Evolutionary conservation across 352 stramenopile species (phyloP).

Genomic region (Globisporangium sylvaticum): DNA sequence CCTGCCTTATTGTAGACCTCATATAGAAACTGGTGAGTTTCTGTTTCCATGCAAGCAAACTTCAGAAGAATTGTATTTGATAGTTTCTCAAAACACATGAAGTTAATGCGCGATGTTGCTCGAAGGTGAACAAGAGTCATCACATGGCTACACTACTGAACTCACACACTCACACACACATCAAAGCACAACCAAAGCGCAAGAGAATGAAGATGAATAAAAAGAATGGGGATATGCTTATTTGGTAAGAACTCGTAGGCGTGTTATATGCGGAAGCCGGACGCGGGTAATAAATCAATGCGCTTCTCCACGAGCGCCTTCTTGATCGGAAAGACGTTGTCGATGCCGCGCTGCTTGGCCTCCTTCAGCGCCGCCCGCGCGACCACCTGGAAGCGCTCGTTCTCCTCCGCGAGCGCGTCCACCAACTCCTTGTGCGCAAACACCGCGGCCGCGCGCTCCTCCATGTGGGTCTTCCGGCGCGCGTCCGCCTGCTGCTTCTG

Average conservation of each 20-base stretch:
- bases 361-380: slow-evolving; percentile 51
- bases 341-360: slow-evolving; percentile 49
- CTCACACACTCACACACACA: no score
- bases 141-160: no score
- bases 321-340: slow-evolving; percentile 69
- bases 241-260: not conserved
- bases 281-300: slow-evolving; percentile 66
- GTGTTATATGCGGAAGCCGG: slow-evolving; percentile 63
- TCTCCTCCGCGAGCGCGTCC: slow-evolving; percentile 34
- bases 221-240: no score
- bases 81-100: no score
- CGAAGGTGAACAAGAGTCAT: no score
- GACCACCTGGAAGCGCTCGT: slow-evolving; percentile 59
- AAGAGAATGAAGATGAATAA: no score
- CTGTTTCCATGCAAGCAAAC: no score
- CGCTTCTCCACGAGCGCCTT: slow-evolving; percentile 67
- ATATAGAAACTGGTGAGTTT: no score
- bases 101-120: no score
- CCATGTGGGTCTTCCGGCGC: slow-evolving; percentile 41
- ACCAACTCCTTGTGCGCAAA: slow-evolving; percentile 31
- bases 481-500: slow-evolving; percentile 79
- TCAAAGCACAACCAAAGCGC: no score
- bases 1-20: no score
- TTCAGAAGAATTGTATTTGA: no score
- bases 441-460: slow-evolving; percentile 34